phyloP scores from a whole-genome alignment of 2,329 filamentous ascomycete species.

The Cadophora malorum region DNA sequence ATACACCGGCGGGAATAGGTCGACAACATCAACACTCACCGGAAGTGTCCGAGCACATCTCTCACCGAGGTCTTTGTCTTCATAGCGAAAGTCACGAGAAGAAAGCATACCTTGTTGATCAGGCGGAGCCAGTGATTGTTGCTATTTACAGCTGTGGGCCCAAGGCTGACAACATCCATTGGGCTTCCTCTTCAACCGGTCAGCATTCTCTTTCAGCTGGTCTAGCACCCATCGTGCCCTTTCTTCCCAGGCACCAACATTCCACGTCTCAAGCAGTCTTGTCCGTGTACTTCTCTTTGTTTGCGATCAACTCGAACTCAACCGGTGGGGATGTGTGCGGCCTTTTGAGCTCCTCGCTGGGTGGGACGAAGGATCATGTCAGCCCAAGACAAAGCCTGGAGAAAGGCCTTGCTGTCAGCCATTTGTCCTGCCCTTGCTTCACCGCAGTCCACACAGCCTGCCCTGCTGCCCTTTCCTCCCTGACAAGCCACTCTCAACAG shows the following conservation, averaged over 20 bases:
- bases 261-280: not conserved
- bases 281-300: not conserved
- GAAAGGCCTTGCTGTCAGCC: not conserved
- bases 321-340: not conserved
- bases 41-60: not conserved
- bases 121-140: conserved; percentile 4
- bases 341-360: not conserved
- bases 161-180: conserved; percentile 20
- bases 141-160: conserved; percentile 13
- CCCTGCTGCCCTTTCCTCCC: not conserved
- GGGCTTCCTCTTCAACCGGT: conserved; percentile 1
- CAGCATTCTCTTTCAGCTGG: conserved; percentile 15
- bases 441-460: conserved; percentile 10
- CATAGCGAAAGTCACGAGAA: conserved; percentile 15
- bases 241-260: not conserved
- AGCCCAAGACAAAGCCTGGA: conserved; percentile 3
- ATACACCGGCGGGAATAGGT: not conserved
- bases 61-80: not conserved
- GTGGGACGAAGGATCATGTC: not conserved
- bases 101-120: not conserved
- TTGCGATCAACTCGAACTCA: not conserved
- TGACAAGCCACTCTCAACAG: conserved; percentile 3
- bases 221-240: conserved; percentile 1
- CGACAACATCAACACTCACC: conserved; percentile 9
- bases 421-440: not conserved